Evolutionary conservation across 2,329 filamentous ascomycete genomes (phyloP).

Genomic region (Colletotrichum sp.): DNA sequence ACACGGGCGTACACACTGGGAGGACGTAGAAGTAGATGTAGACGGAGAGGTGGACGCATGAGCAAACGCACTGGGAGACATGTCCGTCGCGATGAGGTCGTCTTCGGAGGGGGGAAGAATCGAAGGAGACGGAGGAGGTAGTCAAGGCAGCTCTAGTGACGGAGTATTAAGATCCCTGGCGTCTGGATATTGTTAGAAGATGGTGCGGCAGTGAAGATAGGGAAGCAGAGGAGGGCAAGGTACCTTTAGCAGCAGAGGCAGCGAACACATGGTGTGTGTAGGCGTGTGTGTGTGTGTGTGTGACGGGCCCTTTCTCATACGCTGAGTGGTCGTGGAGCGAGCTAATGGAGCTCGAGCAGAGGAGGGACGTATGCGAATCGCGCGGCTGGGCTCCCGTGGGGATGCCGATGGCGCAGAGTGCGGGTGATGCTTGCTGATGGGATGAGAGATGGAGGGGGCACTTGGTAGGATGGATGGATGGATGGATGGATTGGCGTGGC

Average conservation of each 20-base stretch:
- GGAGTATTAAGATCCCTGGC: neutral
- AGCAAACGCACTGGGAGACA: conserved; percentile 1
- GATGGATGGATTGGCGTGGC: neutral
- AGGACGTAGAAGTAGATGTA: neutral
- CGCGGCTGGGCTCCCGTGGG: neutral
- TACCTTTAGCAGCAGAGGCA: neutral
- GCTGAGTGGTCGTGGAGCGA: neutral
- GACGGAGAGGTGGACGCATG: neutral
- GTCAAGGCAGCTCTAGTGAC: neutral
- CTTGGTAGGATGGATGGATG: neutral
- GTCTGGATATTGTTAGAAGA: neutral
- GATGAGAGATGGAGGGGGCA: neutral
- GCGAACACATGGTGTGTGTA: neutral
- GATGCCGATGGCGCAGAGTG: neutral
- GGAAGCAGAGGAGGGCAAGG: neutral
- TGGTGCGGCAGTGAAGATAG: neutral
- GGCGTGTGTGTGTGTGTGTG: neutral
- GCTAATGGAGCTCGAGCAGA: neutral
- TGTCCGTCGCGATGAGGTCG: neutral
- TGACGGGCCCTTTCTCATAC: neutral
- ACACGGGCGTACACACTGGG: neutral
- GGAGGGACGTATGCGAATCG: neutral
- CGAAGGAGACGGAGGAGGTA: neutral
- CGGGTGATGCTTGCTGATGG: neutral
- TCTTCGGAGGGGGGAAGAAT: neutral